A percentile compares a stretch with the other conserved stretches of the same genome.
Conservation (phyloP, 2,329 filamentous ascomycete species). For the Neofusicoccum sp. region DNA sequence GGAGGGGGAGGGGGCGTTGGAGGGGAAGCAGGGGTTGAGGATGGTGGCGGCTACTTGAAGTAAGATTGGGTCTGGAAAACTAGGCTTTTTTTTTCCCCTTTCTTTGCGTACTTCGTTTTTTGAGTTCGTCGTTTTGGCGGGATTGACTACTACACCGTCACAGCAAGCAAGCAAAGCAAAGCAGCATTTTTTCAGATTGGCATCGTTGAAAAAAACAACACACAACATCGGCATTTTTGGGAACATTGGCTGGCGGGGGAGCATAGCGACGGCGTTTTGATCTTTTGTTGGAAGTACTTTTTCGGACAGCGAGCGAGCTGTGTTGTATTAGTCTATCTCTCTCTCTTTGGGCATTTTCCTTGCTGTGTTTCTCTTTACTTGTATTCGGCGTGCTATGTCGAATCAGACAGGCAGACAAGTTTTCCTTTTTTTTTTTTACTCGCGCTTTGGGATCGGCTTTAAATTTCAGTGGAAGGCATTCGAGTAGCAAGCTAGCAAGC, state of each 20-base stretch:
- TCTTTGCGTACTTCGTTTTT: background rate
- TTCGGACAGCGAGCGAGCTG: no score
- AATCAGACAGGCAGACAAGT: background rate
- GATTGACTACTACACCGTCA: background rate
- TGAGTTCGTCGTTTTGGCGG: background rate
- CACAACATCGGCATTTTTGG: background rate
- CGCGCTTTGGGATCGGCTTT: no score
- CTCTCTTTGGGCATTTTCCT: background rate
- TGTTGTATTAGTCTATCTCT: background rate
- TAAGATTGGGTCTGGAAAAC: background rate
- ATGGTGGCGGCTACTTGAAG: constrained; percentile 15
- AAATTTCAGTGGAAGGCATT: no score
- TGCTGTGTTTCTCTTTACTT: background rate
- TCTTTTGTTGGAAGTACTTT: no score
- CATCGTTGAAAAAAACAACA: background rate
- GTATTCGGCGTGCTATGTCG: background rate
- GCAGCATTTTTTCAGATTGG: background rate
- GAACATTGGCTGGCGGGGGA: background rate
- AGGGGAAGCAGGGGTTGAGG: background rate
- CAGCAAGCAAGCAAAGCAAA: no score
- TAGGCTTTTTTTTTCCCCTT: background rate
- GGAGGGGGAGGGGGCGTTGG: constrained; percentile 2
- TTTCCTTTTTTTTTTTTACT: background rate
- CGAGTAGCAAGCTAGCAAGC: no score
- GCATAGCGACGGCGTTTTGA: constrained; percentile 13